Conservation (phyloP, 1,284 basidiomycete genomes). For the Malassezia equina region DNA sequence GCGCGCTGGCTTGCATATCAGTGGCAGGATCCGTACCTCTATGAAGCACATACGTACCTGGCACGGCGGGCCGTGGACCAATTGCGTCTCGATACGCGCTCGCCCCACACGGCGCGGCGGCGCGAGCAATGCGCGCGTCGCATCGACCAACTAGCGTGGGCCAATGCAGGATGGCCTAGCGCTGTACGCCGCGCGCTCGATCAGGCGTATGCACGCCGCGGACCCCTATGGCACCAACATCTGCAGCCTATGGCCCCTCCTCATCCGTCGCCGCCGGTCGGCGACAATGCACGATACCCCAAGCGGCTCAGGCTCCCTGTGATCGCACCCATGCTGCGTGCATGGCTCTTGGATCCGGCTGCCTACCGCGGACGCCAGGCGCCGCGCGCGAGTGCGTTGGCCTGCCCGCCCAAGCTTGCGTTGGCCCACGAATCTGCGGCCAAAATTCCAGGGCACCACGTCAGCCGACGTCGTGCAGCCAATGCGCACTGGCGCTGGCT, state of each 20-base stretch:
- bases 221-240: slow-evolving; percentile 3
- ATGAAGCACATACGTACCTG: slow-evolving; percentile 10
- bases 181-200: slow-evolving; percentile 17
- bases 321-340: slow-evolving; percentile 1
- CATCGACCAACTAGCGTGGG: slow-evolving; percentile 8
- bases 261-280: slow-evolving; percentile 8
- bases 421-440: neutral
- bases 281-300: slow-evolving; percentile 5
- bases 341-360: neutral
- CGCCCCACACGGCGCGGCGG: neutral
- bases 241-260: slow-evolving; percentile 2
- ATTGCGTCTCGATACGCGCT: neutral
- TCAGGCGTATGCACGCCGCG: slow-evolving; percentile 16
- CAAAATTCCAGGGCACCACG: slow-evolving; percentile 8
- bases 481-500: slow-evolving; percentile 20
- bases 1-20: slow-evolving; percentile 13
- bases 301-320: slow-evolving; percentile 8
- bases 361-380: slow-evolving; percentile 1
- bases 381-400: neutral
- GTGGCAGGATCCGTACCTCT: slow-evolving; percentile 16
- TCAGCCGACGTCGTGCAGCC: slow-evolving; percentile 9
- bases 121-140: neutral
- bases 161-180: slow-evolving; percentile 18
- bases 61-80: neutral
- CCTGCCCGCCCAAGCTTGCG: slow-evolving; percentile 14